Conservation (phyloP, 2,329 filamentous ascomycete genomes). For the Leptographium flavum region DNA sequence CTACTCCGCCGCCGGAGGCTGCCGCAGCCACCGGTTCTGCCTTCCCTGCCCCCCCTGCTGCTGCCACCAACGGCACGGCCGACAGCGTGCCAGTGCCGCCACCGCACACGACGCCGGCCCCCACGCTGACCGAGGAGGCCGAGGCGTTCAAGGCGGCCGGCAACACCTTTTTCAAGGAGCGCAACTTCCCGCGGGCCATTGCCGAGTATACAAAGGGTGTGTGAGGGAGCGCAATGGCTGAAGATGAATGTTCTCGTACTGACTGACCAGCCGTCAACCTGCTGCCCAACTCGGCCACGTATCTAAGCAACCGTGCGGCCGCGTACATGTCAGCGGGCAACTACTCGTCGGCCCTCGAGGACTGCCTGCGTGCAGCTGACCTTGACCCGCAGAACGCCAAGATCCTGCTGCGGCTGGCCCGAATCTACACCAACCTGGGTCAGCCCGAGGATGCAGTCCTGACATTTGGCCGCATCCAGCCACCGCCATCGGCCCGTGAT, state of each 20-base stretch:
- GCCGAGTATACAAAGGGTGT: constrained; percentile 90
- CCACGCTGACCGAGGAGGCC: constrained; percentile 59
- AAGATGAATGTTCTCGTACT: not conserved
- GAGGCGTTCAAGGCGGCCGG: constrained; percentile 85
- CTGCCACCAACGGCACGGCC: constrained; percentile 17
- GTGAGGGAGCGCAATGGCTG: constrained; percentile 2
- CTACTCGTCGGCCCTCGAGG: constrained; percentile 68
- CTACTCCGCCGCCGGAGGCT: constrained; percentile 13
- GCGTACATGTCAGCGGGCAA: constrained; percentile 81
- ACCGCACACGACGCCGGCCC: constrained; percentile 53
- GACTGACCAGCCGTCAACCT: constrained; percentile 61
- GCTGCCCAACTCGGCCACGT: constrained; percentile 73
- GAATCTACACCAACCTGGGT: constrained; percentile 79
- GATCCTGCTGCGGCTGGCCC: constrained; percentile 72
- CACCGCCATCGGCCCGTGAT: constrained; percentile 72
- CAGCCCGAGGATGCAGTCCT: constrained; percentile 75
- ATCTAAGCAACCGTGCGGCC: constrained; percentile 87
- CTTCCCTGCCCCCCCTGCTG: constrained; percentile 31
- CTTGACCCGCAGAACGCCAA: constrained; percentile 79
- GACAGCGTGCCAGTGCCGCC: constrained; percentile 45
- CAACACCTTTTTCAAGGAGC: constrained; percentile 95
- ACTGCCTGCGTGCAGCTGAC: constrained; percentile 70
- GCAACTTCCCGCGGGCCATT: constrained; percentile 77
- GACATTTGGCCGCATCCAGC: constrained; percentile 67
- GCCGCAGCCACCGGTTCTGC: constrained; percentile 22